These are phyloP conservation scores for Mucor ambiguus DNA, from an alignment of 371 early-diverging fungal species.

Conservation along the genomic window DNA sequence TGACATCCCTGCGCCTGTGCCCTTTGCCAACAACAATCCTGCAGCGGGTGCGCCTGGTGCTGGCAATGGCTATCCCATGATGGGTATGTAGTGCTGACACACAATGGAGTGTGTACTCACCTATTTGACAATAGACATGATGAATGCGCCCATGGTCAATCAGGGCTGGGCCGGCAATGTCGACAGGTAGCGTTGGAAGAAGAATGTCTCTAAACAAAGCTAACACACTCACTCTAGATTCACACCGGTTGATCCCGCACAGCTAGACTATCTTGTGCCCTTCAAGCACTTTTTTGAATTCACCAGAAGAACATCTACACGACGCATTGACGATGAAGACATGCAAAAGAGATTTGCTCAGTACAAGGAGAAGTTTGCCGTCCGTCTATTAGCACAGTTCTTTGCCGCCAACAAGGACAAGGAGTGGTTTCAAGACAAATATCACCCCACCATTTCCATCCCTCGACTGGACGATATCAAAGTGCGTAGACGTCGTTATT, in stretches of 20 bases:
- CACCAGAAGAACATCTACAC: conserved; percentile 50
- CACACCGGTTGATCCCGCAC: conserved; percentile 67
- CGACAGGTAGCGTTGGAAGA: conserved; percentile 4
- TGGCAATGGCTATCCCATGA: conserved; percentile 26
- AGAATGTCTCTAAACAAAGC: too few relatives aligned
- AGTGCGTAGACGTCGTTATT: conserved; percentile 55
- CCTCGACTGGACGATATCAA: conserved; percentile 61
- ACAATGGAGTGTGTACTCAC: background rate
- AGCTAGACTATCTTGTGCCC: conserved; percentile 78
- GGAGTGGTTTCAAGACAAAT: conserved; percentile 94
- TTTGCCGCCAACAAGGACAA: conserved; percentile 79
- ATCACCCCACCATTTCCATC: conserved; percentile 71
- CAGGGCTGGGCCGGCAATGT: conserved; percentile 17
- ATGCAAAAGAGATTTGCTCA: conserved; percentile 74
- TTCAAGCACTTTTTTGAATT: conserved; percentile 83
- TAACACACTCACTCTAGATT: conserved; percentile 4
- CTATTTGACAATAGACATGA: conserved; percentile 23
- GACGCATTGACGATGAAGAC: conserved; percentile 77
- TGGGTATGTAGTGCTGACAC: conserved; percentile 25
- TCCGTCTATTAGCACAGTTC: conserved; percentile 70
- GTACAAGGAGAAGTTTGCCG: conserved; percentile 78
- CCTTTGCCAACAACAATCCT: conserved; percentile 12
- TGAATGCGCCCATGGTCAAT: conserved; percentile 31
- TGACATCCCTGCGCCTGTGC: conserved; percentile 22
- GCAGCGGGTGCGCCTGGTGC: background rate